A percentile compares a stretch with the other conserved stretches of the same genome.
phyloP scores from a whole-genome alignment of 1,139 yeast genomes.

The Taphrina pruni region DNA sequence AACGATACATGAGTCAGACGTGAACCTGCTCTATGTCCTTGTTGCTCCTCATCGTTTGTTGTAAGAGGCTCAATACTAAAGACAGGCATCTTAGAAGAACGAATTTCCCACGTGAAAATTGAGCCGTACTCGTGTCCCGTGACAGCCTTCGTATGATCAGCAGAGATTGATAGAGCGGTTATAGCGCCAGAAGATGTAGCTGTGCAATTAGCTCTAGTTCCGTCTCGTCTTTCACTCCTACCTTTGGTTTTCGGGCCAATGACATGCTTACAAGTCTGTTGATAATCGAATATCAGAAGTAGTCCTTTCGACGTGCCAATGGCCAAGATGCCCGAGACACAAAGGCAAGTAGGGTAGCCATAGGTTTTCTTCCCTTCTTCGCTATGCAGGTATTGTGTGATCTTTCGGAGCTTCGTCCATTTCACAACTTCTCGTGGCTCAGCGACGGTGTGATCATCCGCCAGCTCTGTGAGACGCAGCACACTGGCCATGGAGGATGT shows the following conservation, averaged over 20 bases:
- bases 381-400: slow-evolving; percentile 55
- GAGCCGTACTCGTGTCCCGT: slow-evolving; percentile 59
- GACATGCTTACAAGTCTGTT: slow-evolving; percentile 59
- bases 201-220: slow-evolving; percentile 20
- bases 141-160: slow-evolving; percentile 61
- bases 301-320: slow-evolving; percentile 69
- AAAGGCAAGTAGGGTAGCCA: slow-evolving; percentile 61
- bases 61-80: slow-evolving; percentile 50
- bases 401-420: slow-evolving; percentile 57
- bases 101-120: slow-evolving; percentile 58
- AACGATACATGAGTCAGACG: slow-evolving; percentile 61
- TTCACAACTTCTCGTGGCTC: slow-evolving; percentile 51
- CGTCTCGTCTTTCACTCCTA: slow-evolving; percentile 3
- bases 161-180: slow-evolving; percentile 58
- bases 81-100: slow-evolving; percentile 44
- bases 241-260: slow-evolving; percentile 52
- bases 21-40: slow-evolving; percentile 62
- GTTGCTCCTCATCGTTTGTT: slow-evolving; percentile 51
- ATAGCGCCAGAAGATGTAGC: slow-evolving; percentile 55
- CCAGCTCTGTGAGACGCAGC: slow-evolving; percentile 37
- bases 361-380: slow-evolving; percentile 53
- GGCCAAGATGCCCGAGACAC: slow-evolving; percentile 61
- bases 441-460: slow-evolving; percentile 37
- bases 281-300: slow-evolving; percentile 67
- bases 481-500: slow-evolving; percentile 40